Conservation (phyloP, 2,329 filamentous ascomycete genomes). For the Whalleya microplaca region DNA sequence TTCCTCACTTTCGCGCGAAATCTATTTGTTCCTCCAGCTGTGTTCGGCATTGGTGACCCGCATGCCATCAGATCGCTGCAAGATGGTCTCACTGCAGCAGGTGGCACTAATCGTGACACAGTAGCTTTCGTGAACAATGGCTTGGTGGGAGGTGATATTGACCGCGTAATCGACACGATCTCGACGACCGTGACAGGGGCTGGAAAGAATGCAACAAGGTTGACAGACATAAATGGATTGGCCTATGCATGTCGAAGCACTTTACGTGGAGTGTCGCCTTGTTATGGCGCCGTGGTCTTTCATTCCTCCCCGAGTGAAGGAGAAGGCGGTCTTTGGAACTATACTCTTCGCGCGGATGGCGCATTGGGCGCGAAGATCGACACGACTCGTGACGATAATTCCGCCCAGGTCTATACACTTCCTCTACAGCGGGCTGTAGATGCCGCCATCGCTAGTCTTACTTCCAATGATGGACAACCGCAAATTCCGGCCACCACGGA, state of each 20-base stretch:
- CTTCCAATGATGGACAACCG: conserved; percentile 37
- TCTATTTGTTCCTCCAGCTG: conserved; percentile 77
- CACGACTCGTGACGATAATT: conserved; percentile 68
- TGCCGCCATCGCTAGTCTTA: conserved; percentile 65
- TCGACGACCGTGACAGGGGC: conserved; percentile 58
- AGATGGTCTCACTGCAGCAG: conserved; percentile 63
- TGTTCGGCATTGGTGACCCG: conserved; percentile 71
- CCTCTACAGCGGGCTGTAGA: conserved; percentile 83
- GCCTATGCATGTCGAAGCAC: conserved; percentile 65
- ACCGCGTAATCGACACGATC: conserved; percentile 68
- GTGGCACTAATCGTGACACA: conserved; percentile 62
- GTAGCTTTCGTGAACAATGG: conserved; percentile 82
- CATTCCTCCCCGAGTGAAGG: conserved; percentile 76
- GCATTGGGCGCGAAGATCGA: conserved; percentile 68
- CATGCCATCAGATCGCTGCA: conserved; percentile 65
- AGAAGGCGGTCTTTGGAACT: conserved; percentile 74
- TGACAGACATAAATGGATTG: conserved; percentile 61
- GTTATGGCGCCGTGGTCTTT: conserved; percentile 77
- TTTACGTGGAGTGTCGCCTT: conserved; percentile 68
- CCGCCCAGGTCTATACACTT: conserved; percentile 75
- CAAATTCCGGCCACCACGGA: conserved; percentile 51
- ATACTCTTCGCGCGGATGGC: conserved; percentile 79
- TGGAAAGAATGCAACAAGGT: conserved; percentile 58
- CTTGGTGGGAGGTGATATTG: conserved; percentile 69
- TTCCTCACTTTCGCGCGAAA: conserved; percentile 76